Conservation (phyloP, 306 rosid genomes). For the Acacia crassicarpa region DNA sequence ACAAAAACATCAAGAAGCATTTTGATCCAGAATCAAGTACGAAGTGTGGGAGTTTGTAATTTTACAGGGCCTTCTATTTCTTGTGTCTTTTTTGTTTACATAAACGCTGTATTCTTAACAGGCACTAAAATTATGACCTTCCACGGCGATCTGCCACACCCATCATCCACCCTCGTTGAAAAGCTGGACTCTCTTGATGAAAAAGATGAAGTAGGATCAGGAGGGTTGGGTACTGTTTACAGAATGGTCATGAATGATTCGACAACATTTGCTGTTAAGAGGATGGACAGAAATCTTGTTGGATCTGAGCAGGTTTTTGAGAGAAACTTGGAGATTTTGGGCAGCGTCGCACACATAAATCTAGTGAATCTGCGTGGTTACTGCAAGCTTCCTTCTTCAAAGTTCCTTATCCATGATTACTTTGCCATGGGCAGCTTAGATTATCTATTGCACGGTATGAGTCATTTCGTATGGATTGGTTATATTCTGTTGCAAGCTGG, state of each 20-base stretch:
- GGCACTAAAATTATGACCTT: constrained; percentile 91
- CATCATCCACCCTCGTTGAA: constrained; percentile 79
- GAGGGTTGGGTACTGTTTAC: constrained; percentile 90
- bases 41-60: constrained; percentile 23
- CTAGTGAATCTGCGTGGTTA: constrained; percentile 87
- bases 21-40: constrained; percentile 65
- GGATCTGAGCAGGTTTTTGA: constrained; percentile 89
- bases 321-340: constrained; percentile 89
- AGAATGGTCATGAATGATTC: constrained; percentile 94
- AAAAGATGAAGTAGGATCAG: constrained; percentile 81
- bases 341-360: constrained; percentile 89
- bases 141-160: constrained; percentile 91
- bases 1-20: constrained; percentile 81
- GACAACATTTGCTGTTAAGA: constrained; percentile 88
- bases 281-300: constrained; percentile 70
- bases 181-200: constrained; percentile 85
- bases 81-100: neutral
- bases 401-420: constrained; percentile 86
- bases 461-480: neutral
- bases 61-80: constrained; percentile 10
- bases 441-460: constrained; percentile 82
- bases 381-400: constrained; percentile 90
- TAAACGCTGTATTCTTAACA: constrained; percentile 36
- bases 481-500: too few relatives aligned
- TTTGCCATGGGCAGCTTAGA: constrained; percentile 86